phyloP scores from a whole-genome alignment of 164 flowering plant genomes.

The Chimonanthus praecox region DNA sequence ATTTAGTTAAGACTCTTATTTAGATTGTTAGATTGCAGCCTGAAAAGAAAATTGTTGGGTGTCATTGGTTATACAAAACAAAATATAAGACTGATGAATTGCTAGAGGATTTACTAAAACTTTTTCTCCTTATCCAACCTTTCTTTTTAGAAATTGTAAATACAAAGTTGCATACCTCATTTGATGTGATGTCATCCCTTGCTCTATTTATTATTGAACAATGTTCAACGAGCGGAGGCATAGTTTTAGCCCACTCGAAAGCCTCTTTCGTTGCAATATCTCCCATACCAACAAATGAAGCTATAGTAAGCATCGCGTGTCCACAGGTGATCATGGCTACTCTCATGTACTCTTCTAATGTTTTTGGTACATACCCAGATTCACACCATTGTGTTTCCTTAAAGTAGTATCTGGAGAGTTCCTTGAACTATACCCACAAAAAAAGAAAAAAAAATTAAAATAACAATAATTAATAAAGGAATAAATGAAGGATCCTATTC shows the following conservation, averaged over 20 bases:
- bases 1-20: too few species aligned
- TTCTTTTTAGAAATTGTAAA: too few species aligned
- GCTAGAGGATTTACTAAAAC: too few species aligned
- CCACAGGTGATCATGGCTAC: neutral
- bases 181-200: neutral
- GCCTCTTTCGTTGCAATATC: neutral
- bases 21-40: too few species aligned
- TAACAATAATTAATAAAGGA: too few species aligned
- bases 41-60: too few species aligned
- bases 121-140: too few species aligned
- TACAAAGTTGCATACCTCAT: neutral
- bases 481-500: neutral
- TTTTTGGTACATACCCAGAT: neutral
- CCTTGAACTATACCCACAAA: neutral
- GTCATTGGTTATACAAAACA: too few species aligned
- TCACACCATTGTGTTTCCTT: neutral
- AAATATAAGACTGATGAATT: too few species aligned
- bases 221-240: neutral
- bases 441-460: neutral
- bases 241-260: neutral
- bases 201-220: neutral
- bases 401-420: neutral
- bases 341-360: neutral
- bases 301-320: neutral
- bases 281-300: neutral